A percentile compares a stretch with the other conserved stretches of the same genome.
Evolutionary conservation across 441 rosid species (phyloP).

Genomic region (Adansonia gregorii): DNA sequence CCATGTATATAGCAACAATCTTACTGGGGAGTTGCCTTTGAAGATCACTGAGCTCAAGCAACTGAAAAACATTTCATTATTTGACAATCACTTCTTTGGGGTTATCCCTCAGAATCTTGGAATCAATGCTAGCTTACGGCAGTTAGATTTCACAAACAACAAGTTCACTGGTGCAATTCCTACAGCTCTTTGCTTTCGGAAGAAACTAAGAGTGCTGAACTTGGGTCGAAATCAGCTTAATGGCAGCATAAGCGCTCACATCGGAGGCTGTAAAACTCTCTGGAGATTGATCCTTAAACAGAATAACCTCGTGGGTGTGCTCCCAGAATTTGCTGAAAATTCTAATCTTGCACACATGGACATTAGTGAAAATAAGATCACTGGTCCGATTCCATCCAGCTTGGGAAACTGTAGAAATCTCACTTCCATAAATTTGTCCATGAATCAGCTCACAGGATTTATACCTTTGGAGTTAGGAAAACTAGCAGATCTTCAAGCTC

Average conservation of each 20-base stretch:
- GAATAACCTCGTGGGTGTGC: constrained; percentile 56
- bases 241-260: constrained; percentile 61
- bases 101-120: constrained; percentile 65
- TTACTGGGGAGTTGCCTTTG: constrained; percentile 66
- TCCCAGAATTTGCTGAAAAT: constrained; percentile 57
- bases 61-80: constrained; percentile 53
- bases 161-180: constrained; percentile 67
- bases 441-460: constrained; percentile 58
- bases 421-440: constrained; percentile 53
- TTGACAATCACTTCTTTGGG: constrained; percentile 59
- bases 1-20: constrained; percentile 55
- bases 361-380: constrained; percentile 52
- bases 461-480: constrained; percentile 64
- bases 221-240: constrained; percentile 65
- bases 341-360: constrained; percentile 49
- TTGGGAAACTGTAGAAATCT: constrained; percentile 56
- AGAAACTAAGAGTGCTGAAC: constrained; percentile 45
- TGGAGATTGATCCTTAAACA: constrained; percentile 56
- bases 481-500: constrained; percentile 44
- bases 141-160: constrained; percentile 65
- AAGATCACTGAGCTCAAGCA: constrained; percentile 63
- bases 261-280: constrained; percentile 61
- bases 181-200: constrained; percentile 63
- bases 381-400: constrained; percentile 66
- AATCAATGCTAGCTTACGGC: constrained; percentile 58